Percentiles rank a stretch among this genome's conserved stretches.
Evolutionary conservation across 179 eudicot species (phyloP).

Genomic region (Monotropa hypopitys): DNA sequence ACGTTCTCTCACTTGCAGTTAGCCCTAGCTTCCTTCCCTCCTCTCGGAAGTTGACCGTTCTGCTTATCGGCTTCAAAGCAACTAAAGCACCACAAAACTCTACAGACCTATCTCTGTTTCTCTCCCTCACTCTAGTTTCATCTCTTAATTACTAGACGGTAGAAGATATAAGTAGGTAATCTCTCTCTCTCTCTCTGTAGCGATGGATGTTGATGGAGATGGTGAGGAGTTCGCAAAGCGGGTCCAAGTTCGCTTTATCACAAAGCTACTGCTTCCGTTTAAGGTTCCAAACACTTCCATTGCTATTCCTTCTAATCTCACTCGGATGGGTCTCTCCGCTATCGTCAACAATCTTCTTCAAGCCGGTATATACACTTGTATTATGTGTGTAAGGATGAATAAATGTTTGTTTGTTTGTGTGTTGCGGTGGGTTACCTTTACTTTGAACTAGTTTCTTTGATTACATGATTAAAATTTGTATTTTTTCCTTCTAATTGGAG

Average conservation of each 20-base stretch:
- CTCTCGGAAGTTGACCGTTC: not conserved
- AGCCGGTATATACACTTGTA: slow-evolving; percentile 28
- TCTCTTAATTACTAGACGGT: too few relatives aligned
- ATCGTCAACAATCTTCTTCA: slow-evolving; percentile 59
- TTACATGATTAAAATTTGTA: not conserved
- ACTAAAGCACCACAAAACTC: too few relatives aligned
- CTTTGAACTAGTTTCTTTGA: not conserved
- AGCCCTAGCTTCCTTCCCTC: not conserved
- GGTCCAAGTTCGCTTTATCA: slow-evolving; percentile 71
- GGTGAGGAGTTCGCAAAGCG: slow-evolving; percentile 33
- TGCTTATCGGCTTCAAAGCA: not conserved
- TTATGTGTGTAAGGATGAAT: not conserved
- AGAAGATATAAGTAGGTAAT: too few relatives aligned
- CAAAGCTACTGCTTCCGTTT: slow-evolving; percentile 42
- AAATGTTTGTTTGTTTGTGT: not conserved
- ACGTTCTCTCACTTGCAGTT: not conserved
- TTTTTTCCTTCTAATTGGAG: not conserved
- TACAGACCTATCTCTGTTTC: not conserved
- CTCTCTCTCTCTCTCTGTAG: not conserved
- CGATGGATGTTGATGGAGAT: slow-evolving; percentile 43
- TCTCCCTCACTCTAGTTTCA: not conserved
- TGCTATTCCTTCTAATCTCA: slow-evolving; percentile 55
- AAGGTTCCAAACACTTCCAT: slow-evolving; percentile 49
- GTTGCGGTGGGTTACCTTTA: not conserved
- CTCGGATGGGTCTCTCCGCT: slow-evolving; percentile 65